Percentiles rank a stretch among this genome's conserved stretches.
Evolutionary conservation across 257 asterid genomes (phyloP).

Genomic region (Voacanga thouarsii): DNA sequence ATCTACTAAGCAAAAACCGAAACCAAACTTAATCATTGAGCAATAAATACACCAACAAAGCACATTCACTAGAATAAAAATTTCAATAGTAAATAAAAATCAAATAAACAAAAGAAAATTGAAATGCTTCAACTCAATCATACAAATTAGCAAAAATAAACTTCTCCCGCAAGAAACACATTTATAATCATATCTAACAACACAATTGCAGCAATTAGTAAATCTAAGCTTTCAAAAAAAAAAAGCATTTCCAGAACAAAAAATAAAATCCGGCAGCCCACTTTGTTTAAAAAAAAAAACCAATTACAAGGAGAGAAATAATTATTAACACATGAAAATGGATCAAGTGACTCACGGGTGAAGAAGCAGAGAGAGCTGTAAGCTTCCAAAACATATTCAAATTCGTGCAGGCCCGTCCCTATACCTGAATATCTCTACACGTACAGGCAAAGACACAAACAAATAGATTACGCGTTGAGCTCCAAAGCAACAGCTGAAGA

Average conservation of each 20-base stretch:
- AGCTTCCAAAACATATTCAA: slow-evolving; percentile 93
- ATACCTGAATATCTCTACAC: neutral
- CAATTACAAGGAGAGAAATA: neutral
- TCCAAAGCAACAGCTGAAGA: slow-evolving; percentile 7
- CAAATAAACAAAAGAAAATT: neutral
- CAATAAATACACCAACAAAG: neutral
- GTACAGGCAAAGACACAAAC: neutral
- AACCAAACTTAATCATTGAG: neutral
- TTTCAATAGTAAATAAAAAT: neutral
- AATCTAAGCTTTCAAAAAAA: neutral
- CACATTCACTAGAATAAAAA: neutral
- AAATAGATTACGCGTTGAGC: neutral
- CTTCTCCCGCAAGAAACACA: neutral
- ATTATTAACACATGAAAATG: slow-evolving; percentile 2
- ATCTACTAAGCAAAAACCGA: neutral
- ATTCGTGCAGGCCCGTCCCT: slow-evolving; percentile 13
- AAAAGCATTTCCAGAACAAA: neutral
- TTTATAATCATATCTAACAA: neutral
- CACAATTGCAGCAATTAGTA: neutral
- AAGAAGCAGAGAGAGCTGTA: slow-evolving; percentile 75
- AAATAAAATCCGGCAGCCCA: neutral
- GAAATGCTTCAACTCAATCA: neutral
- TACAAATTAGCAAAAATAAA: neutral
- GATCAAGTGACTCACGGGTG: slow-evolving; percentile 72
- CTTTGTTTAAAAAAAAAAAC: neutral